These are phyloP conservation scores for Xylaria sp. DNA, from an alignment of 495 filamentous ascomycete species.

Conservation along the genomic window DNA sequence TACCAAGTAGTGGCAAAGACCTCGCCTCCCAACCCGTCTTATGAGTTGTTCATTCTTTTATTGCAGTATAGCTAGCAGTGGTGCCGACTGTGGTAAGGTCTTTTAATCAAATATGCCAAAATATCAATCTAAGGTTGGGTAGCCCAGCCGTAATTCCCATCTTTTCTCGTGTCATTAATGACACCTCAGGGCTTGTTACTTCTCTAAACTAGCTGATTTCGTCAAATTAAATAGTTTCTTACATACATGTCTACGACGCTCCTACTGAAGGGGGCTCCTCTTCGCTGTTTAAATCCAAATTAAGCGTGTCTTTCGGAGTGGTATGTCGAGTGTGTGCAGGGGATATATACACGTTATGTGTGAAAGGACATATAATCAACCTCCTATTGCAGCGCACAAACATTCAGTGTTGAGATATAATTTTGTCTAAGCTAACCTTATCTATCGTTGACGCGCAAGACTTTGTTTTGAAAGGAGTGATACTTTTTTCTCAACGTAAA, in stretches of 20 bases:
- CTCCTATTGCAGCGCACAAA: not conserved
- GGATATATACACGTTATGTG: not conserved
- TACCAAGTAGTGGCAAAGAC: not conserved
- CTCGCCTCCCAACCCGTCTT: not conserved
- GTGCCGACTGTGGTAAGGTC: not conserved
- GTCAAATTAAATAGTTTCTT: not conserved
- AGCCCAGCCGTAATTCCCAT: not conserved
- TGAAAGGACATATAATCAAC: not conserved
- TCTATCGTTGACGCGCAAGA: not conserved
- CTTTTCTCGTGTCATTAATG: not conserved
- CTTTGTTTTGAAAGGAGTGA: not conserved
- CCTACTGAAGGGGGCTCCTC: not conserved
- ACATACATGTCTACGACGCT: not conserved
- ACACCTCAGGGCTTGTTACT: not conserved
- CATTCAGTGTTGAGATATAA: not conserved
- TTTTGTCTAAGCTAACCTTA: not conserved
- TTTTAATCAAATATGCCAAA: not conserved
- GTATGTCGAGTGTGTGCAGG: not conserved
- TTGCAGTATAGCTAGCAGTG: not conserved
- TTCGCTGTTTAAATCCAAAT: not conserved
- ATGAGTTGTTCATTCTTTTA: not conserved
- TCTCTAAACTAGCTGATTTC: not conserved
- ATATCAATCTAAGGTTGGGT: not conserved
- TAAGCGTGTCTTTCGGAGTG: not conserved
- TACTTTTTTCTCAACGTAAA: not conserved